Percentiles rank a stretch among this genome's conserved stretches.
phyloP scores from a whole-genome alignment of 2,329 filamentous ascomycete genomes.

The Talaromyces amestolkiae region DNA sequence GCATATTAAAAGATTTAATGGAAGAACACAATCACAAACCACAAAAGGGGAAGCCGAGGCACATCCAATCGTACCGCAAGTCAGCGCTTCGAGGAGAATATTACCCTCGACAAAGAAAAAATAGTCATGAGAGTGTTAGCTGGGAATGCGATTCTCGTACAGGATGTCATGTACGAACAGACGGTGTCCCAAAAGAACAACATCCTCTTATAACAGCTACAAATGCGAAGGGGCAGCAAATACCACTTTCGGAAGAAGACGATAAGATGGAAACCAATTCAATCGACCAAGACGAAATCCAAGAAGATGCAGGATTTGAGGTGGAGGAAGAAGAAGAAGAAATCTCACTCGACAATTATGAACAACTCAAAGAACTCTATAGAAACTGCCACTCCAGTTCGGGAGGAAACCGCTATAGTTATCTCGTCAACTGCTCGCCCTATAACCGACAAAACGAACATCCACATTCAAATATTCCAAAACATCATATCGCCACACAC shows the following conservation, averaged over 20 bases:
- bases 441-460: constrained; percentile 1
- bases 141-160: constrained; percentile 7
- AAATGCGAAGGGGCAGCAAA: neutral
- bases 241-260: neutral
- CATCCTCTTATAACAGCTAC: neutral
- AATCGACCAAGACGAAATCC: neutral
- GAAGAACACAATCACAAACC: neutral
- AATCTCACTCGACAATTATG: neutral
- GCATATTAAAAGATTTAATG: constrained; percentile 1
- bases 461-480: neutral
- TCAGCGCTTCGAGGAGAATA: neutral
- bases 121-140: neutral
- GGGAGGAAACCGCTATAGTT: constrained; percentile 11
- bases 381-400: constrained; percentile 17
- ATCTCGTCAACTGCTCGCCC: constrained; percentile 15
- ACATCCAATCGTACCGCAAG: neutral
- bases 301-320: neutral
- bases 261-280: neutral
- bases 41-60: neutral
- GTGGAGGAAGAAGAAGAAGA: neutral
- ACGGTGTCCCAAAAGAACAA: neutral
- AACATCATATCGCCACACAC: neutral
- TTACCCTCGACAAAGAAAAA: constrained; percentile 3
- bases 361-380: constrained; percentile 15
- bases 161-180: constrained; percentile 7